phyloP scores from a whole-genome alignment of 2,329 filamentous ascomycete genomes.

The Fusarium newnesense region DNA sequence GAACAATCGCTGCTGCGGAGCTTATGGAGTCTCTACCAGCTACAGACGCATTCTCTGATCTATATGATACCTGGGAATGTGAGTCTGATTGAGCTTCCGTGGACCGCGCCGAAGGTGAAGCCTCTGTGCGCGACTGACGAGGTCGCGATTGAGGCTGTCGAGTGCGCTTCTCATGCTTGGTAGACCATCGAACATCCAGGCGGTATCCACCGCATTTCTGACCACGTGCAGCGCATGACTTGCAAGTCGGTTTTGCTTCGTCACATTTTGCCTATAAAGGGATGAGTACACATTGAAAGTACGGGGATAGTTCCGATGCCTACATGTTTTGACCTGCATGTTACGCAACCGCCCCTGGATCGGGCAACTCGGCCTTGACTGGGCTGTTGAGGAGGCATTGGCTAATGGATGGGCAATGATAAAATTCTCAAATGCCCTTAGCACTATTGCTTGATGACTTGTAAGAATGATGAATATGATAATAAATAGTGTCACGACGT shows the following conservation, averaged over 20 bases:
- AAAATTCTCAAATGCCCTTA: rapidly evolving
- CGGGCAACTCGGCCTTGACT: not conserved
- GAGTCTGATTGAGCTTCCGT: not conserved
- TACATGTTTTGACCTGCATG: not conserved
- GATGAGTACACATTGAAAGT: not conserved
- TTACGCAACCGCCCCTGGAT: not conserved
- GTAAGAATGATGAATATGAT: not conserved
- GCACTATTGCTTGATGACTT: rapidly evolving
- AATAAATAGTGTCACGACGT: not conserved
- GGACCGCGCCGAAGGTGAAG: not conserved
- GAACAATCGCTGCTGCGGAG: not conserved
- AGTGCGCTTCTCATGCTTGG: not conserved
- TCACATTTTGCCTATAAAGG: not conserved
- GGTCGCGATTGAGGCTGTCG: not conserved
- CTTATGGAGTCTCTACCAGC: not conserved
- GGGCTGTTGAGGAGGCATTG: not conserved
- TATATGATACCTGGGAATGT: not conserved
- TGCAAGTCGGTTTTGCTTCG: not conserved
- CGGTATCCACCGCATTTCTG: not conserved
- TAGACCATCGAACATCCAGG: not conserved
- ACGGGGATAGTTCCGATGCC: not conserved
- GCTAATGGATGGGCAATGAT: rapidly evolving
- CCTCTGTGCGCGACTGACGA: not conserved
- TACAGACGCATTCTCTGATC: not conserved
- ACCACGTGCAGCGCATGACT: not conserved